Evolutionary conservation across 371 early-diverging fungal species (phyloP).

Genomic region (Rhizopus arrhizus): DNA sequence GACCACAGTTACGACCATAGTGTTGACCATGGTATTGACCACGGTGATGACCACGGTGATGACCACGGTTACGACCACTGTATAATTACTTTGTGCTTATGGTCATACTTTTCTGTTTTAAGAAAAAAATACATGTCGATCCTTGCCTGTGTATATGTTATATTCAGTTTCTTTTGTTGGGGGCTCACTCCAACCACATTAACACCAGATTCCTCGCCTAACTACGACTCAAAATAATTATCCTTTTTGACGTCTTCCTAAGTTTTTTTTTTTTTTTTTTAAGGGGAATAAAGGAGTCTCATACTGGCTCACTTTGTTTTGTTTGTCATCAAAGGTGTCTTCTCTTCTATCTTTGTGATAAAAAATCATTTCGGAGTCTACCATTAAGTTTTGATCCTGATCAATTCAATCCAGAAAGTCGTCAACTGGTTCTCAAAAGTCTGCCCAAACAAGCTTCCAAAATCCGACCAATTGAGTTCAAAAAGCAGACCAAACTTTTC

Average conservation of each 20-base stretch:
- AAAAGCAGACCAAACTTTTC: too few relatives aligned
- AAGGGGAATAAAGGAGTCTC: conserved; percentile 6
- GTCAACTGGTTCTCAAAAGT: conserved; percentile 1
- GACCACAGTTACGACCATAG: too few relatives aligned
- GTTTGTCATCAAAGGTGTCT: background rate
- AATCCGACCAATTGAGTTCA: background rate
- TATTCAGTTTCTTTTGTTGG: conserved; percentile 1
- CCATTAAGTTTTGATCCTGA: conserved; percentile 4
- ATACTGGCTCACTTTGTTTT: conserved; percentile 2
- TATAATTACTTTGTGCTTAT: conserved; percentile 8
- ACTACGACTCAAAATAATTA: conserved; percentile 5
- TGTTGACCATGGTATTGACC: too few relatives aligned
- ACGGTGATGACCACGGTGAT: too few relatives aligned
- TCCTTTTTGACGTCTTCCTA: conserved; percentile 6
- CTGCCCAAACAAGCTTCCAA: background rate
- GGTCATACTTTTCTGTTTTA: conserved; percentile 10
- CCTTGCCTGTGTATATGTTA: conserved; percentile 5
- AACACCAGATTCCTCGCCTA: conserved; percentile 1
- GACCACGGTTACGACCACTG: too few relatives aligned
- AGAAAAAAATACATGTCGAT: conserved; percentile 5
- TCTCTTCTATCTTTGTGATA: conserved; percentile 1
- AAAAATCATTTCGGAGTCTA: conserved; percentile 3
- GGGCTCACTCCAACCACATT: conserved; percentile 5
- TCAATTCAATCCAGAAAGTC: conserved; percentile 1
- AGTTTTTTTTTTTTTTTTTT: conserved; percentile 5